Evolutionary conservation across 2,329 filamentous ascomycete genomes (phyloP).

Genomic region (Huntiella moniliformis): DNA sequence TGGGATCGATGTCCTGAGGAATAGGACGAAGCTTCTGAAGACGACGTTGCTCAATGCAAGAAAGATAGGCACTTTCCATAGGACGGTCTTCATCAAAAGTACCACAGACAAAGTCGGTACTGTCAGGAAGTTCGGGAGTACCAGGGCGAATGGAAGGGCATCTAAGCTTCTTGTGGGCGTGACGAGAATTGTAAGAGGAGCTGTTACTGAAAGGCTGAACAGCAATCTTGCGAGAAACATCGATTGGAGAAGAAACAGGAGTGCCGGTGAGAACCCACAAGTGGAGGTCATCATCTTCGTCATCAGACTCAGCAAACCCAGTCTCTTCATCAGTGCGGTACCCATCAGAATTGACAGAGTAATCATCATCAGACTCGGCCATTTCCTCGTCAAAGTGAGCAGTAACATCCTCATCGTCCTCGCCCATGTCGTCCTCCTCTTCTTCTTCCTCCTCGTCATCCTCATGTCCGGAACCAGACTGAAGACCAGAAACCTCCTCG

Average conservation of each 20-base stretch:
- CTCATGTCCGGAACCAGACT: conserved; percentile 23
- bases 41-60: conserved; percentile 63
- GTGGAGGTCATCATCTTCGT: conserved; percentile 43
- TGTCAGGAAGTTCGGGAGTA: conserved; percentile 78
- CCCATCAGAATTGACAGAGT: conserved; percentile 39
- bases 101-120: conserved; percentile 97
- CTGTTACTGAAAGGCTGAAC: conserved; percentile 25
- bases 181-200: conserved; percentile 37
- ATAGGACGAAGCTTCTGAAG: conserved; percentile 63
- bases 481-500: neutral
- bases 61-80: conserved; percentile 83
- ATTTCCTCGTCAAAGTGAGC: conserved; percentile 35
- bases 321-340: conserved; percentile 58
- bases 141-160: conserved; percentile 40
- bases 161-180: conserved; percentile 19
- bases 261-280: conserved; percentile 34
- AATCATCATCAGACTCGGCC: conserved; percentile 32
- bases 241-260: conserved; percentile 5
- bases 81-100: conserved; percentile 90
- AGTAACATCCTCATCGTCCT: conserved; percentile 30
- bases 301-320: conserved; percentile 50
- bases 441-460: conserved; percentile 30
- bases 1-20: conserved; percentile 95
- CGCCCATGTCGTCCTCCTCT: conserved; percentile 29
- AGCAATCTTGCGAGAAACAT: neutral